Base-by-base conservation (phyloP, 2,329 filamentous ascomycete species). In the Xylariaceae sp. region DNA sequence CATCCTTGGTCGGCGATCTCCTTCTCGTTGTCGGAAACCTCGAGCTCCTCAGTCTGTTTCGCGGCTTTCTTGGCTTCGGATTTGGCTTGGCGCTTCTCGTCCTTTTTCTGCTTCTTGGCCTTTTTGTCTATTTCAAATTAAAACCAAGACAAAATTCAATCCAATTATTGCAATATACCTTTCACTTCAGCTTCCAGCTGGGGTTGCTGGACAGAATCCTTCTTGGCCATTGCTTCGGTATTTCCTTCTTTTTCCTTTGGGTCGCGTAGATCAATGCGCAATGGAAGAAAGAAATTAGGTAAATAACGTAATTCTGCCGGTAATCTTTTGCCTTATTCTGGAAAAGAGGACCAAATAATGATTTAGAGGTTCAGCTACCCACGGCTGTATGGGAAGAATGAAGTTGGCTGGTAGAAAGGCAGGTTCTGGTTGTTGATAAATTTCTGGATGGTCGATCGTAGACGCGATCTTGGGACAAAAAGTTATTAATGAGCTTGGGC, bases 11-110 rank as follows among this genome's bases (percentile, higher is more conserved):
- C 69, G 51, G 61, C 66, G 7, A 65, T 48, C 58, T 72, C 71
- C 68, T 73, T 73, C 58, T 67, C 58, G 64, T 73, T 74, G 49
- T 70, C 71, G 47, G 70, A 65, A 3, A 70, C 69, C 63, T 71
- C 74, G 53, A 67, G 67, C 56, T 74, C 72, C 2, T 66, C 60
- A 10, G 62, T 71, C 70, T 71, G 71, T 66, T 78, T 75, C 44
- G 64, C 68, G 11, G 64, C 66, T 47, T 67, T 69, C 68, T 76
- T 77, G 55, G 72, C 74, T 64, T 73, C 73, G 13, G 74, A 66
- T 67, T 73, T 73, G 57, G 62, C 61, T 15, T 66, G 64, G 11
- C 72, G 74, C 67, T 77, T 78, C 61, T 71, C 73, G 59, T 68
- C 66, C 42, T 71, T 66, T 55, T 71, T 61, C 55, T 71, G 59